A percentile compares a stretch with the other conserved stretches of the same genome.
phyloP scores from a whole-genome alignment of 2,329 filamentous ascomycete genomes.

The Aspergillus sp. region DNA sequence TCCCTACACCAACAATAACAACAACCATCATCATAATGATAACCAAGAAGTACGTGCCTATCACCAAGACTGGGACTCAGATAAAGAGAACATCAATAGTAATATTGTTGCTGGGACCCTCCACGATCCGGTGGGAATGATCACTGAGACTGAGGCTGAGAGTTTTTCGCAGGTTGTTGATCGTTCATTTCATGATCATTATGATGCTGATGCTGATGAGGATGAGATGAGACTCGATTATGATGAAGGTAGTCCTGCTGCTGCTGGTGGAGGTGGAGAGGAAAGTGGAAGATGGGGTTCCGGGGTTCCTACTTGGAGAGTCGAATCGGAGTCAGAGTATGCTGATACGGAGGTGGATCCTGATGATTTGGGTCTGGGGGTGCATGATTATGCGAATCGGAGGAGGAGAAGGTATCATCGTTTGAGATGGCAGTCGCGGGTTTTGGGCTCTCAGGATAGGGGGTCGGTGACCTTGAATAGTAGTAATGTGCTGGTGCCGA shows the following conservation, averaged over 20 bases:
- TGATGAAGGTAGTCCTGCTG: not conserved
- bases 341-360: not conserved
- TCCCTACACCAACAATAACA: too few species aligned
- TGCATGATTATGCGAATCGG: not conserved
- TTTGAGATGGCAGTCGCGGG: not conserved
- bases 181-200: not conserved
- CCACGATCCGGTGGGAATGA: not conserved
- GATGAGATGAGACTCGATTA: not conserved
- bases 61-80: not conserved
- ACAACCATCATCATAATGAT: not conserved
- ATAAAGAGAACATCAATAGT: not conserved
- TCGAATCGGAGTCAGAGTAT: not conserved
- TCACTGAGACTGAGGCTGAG: not conserved
- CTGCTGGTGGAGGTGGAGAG: too few species aligned
- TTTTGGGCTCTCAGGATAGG: not conserved
- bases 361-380: not conserved
- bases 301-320: too few species aligned
- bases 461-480: not conserved
- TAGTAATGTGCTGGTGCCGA: not conserved
- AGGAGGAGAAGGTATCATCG: not conserved
- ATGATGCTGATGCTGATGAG: not conserved
- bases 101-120: too few species aligned
- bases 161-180: not conserved
- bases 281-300: too few species aligned
- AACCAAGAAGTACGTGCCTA: not conserved